Evolutionary conservation across 768 basidiomycete species (phyloP).

Genomic region (Phylloporus sp.): DNA sequence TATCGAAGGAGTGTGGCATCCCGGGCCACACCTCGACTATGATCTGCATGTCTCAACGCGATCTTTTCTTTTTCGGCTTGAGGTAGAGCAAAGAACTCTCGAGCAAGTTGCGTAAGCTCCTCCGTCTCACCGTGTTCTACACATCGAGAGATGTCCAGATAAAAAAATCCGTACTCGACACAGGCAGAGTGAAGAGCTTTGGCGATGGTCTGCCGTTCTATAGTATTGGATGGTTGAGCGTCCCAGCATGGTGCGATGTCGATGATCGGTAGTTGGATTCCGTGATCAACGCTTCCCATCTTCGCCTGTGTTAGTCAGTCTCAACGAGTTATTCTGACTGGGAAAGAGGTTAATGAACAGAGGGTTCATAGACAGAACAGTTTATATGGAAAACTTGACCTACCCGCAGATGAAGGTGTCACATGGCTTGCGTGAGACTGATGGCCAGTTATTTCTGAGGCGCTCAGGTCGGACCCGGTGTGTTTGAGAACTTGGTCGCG

Average conservation of each 20-base stretch:
- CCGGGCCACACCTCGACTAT: constrained; percentile 74
- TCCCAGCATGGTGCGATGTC: constrained; percentile 62
- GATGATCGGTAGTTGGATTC: constrained; percentile 58
- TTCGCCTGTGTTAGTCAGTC: too few relatives aligned
- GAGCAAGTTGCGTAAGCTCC: constrained; percentile 58
- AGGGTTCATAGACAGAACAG: too few relatives aligned
- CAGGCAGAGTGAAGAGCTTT: constrained; percentile 69
- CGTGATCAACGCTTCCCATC: constrained; percentile 10
- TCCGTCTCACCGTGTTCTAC: constrained; percentile 55
- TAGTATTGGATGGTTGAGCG: constrained; percentile 24
- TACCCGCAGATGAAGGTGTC: too few relatives aligned
- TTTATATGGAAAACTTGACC: too few relatives aligned
- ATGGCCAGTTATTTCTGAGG: too few relatives aligned
- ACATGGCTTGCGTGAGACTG: too few relatives aligned
- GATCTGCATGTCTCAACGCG: constrained; percentile 59
- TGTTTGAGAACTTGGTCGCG: too few relatives aligned
- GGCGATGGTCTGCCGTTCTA: constrained; percentile 41
- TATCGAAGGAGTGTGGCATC: neutral
- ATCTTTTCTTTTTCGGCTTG: constrained; percentile 77
- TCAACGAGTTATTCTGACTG: too few relatives aligned
- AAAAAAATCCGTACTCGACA: constrained; percentile 83
- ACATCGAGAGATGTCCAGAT: constrained; percentile 65
- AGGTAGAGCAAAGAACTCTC: constrained; percentile 67
- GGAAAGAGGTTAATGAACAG: too few relatives aligned
- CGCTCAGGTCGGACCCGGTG: too few relatives aligned